Conservation (phyloP, 371 early-diverging fungal genomes). For the Apophysomyces ossiformis region DNA sequence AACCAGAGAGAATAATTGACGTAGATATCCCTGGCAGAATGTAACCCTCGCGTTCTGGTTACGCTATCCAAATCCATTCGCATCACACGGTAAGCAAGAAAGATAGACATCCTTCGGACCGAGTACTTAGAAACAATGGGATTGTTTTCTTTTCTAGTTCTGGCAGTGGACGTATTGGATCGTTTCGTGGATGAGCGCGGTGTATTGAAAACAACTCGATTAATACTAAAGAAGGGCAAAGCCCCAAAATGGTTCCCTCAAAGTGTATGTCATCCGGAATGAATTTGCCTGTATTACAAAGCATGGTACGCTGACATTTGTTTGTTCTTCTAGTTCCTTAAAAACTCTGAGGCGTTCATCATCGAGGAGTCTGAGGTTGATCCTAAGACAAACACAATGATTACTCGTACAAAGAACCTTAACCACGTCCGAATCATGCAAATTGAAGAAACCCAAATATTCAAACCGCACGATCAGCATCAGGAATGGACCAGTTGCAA, state of each 20-base stretch:
- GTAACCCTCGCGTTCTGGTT: conserved; percentile 90
- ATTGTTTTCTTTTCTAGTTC: conserved; percentile 42
- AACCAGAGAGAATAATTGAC: too few relatives aligned
- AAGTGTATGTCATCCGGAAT: conserved; percentile 25
- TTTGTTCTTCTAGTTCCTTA: conserved; percentile 61
- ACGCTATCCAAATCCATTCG: conserved; percentile 98
- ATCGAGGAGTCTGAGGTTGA: conserved; percentile 89
- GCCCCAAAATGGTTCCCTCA: conserved; percentile 88
- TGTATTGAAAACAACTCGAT: conserved; percentile 81
- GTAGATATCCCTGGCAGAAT: conserved; percentile 79
- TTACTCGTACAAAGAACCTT: conserved; percentile 85
- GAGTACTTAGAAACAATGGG: not conserved
- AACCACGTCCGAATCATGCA: conserved; percentile 92
- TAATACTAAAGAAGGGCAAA: conserved; percentile 87
- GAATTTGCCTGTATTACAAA: too few relatives aligned
- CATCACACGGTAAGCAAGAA: conserved; percentile 75
- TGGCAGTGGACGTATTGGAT: conserved; percentile 90
- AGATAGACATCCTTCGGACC: not conserved
- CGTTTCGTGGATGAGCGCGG: conserved; percentile 85
- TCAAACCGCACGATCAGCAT: conserved; percentile 60
- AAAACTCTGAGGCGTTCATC: conserved; percentile 77
- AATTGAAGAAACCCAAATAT: conserved; percentile 89
- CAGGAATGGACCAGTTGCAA: conserved; percentile 74
- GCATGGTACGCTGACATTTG: not conserved
- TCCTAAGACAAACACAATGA: conserved; percentile 75